Evolutionary conservation across 805 yeast species (phyloP), one percentile per base, ranked within the genome.

Genomic region (Yamadazyma scolyti): DNA sequence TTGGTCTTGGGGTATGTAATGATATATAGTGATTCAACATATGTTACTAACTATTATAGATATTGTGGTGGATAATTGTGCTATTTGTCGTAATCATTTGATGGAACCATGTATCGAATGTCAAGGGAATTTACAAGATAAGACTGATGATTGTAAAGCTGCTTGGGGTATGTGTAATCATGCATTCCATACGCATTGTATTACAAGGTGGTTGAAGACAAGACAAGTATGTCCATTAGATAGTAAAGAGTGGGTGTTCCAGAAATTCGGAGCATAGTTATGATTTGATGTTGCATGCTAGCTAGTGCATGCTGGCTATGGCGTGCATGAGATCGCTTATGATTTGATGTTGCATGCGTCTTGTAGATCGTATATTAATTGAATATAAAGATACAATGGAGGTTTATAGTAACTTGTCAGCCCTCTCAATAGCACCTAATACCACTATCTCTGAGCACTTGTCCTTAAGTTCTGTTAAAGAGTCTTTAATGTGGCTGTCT

Each of bases 21-120:
- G 7, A 26, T 25, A 10, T n/a, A 19, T 19, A 16, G 25, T 17
- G 18, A 11, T 20, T 7, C 9, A 27, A 20, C 9, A 9, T 5
- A 16, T 16, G 15, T 16, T 17, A 19, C 11, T 21, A 9, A 23
- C 3, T 46, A 46, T 52, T 52, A 46, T 38, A 65, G 75, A 87
- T 61, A 83, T 87, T 39, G 90, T 79, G 20, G 90, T 87, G 33
- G 98, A 94, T 43, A 87, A 86, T 33, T 93, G 99, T 68, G 97
- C 99, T 23, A 93, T 93, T 55, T 93, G 99, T 71, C 75, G 97
- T 54, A 93, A 90, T 59, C 97, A 90, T 60, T 73, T 93, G 45
- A 93, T 93, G 99, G 99, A 93, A 51, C 93, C 93, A 11, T 93
- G 98, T 56, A 84, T 93, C 43, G 97, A 89, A 56, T 93, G 99